A percentile compares a stretch with the other conserved stretches of the same genome.
phyloP scores from a whole-genome alignment of 768 basidiomycete genomes.

The Boletus fagicola region DNA sequence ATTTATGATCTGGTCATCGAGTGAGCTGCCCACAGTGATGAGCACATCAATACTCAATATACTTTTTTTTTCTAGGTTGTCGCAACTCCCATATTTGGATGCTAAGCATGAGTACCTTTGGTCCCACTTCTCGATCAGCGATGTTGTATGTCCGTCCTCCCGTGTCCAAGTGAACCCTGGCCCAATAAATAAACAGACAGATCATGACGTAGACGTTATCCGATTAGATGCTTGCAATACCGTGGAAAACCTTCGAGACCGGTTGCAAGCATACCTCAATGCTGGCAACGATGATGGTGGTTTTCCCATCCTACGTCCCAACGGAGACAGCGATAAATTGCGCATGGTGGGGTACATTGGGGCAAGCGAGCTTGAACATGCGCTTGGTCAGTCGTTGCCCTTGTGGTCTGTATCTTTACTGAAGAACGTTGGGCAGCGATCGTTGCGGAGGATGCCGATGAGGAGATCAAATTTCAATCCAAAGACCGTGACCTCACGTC shows the following conservation, averaged over 20 bases:
- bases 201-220: slow-evolving; percentile 67
- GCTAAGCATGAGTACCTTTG: slow-evolving; percentile 87
- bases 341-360: slow-evolving; percentile 90
- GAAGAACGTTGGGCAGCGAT: slow-evolving; percentile 46
- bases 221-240: slow-evolving; percentile 72
- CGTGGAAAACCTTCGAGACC: slow-evolving; percentile 68
- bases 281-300: slow-evolving; percentile 74
- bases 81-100: slow-evolving; percentile 90
- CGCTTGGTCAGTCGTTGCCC: slow-evolving; percentile 57
- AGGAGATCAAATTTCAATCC: slow-evolving; percentile 62
- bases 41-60: not conserved
- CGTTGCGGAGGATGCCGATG: slow-evolving; percentile 71
- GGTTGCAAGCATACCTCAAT: slow-evolving; percentile 56
- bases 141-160: slow-evolving; percentile 59
- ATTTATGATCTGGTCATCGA: slow-evolving; percentile 98
- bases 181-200: slow-evolving; percentile 46
- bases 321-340: slow-evolving; percentile 40
- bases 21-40: slow-evolving; percentile 27
- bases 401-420: not conserved
- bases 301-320: slow-evolving; percentile 77
- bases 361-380: slow-evolving; percentile 91
- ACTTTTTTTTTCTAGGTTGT: slow-evolving; percentile 44
- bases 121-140: slow-evolving; percentile 70
- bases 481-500: slow-evolving; percentile 46
- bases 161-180: not conserved